A percentile compares a stretch with the other conserved stretches of the same genome.
Conservation (phyloP, 441 rosid genomes). For the Rhodomyrtus psidioides region DNA sequence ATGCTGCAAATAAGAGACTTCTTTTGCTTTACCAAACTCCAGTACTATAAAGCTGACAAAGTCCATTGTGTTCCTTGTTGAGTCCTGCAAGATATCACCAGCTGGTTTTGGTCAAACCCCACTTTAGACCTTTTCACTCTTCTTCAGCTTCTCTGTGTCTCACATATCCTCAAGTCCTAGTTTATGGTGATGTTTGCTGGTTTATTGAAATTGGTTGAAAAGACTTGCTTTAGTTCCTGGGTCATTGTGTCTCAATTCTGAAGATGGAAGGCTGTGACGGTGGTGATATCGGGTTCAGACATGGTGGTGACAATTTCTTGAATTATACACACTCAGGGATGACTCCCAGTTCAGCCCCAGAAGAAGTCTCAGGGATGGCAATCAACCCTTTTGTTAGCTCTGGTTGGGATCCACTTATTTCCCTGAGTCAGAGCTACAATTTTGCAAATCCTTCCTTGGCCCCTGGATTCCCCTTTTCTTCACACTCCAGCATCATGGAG, state of each 20-base stretch:
- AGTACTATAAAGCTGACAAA: constrained; percentile 57
- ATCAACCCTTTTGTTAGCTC: constrained; percentile 56
- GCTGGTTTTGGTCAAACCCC: constrained; percentile 43
- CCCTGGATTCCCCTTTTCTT: constrained; percentile 45
- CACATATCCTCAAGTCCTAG: background rate
- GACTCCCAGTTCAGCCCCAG: background rate
- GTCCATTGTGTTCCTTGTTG: constrained; percentile 46
- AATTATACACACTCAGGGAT: constrained; percentile 33
- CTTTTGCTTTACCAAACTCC: constrained; percentile 23
- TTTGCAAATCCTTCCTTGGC: constrained; percentile 39
- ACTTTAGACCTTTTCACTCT: constrained; percentile 18
- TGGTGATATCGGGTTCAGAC: constrained; percentile 43
- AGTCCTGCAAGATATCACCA: constrained; percentile 61
- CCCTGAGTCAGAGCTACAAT: constrained; percentile 27
- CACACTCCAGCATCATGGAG: constrained; percentile 44
- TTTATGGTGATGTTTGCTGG: background rate
- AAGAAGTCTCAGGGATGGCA: constrained; percentile 12
- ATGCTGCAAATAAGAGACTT: constrained; percentile 35
- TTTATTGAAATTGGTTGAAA: constrained; percentile 1
- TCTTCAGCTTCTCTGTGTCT: background rate
- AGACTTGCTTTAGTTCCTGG: constrained; percentile 19
- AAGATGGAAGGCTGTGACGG: constrained; percentile 41
- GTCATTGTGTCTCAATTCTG: constrained; percentile 21
- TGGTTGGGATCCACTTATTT: constrained; percentile 76
- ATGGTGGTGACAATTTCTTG: constrained; percentile 29